phyloP scores from a whole-genome alignment of 1,284 basidiomycete species.

The Trichosporon faecale region DNA sequence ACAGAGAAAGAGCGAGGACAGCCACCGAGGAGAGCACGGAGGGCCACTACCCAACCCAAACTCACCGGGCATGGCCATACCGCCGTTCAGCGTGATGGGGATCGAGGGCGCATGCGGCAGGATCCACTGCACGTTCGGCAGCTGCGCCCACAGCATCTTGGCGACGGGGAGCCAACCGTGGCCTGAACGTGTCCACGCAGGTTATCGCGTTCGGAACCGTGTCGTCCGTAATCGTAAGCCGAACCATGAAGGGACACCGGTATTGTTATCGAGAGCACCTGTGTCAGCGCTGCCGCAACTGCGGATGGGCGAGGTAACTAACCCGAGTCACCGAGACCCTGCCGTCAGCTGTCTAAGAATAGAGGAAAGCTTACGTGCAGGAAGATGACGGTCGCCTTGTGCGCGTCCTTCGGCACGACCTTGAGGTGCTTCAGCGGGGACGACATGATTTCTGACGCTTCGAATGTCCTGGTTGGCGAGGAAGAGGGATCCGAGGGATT shows the following conservation, averaged over 20 bases:
- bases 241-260: not conserved
- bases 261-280: not conserved
- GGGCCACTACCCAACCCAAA: not conserved
- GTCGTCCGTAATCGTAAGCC: too few relatives aligned
- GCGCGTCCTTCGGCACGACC: conserved; percentile 52
- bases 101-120: conserved; percentile 68
- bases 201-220: not conserved
- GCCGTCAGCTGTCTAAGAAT: not conserved
- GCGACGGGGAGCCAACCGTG: conserved; percentile 75
- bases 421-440: conserved; percentile 47
- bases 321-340: conserved; percentile 50
- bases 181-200: conserved; percentile 48
- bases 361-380: conserved; percentile 64
- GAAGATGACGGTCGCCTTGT: conserved; percentile 84
- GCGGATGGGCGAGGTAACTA: conserved; percentile 11
- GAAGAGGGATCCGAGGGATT: not conserved
- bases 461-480: not conserved
- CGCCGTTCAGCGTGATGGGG: conserved; percentile 51
- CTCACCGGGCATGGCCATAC: conserved; percentile 25
- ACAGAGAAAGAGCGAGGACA: too few relatives aligned
- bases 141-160: conserved; percentile 59
- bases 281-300: not conserved
- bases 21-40: too few relatives aligned
- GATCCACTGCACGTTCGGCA: conserved; percentile 78
- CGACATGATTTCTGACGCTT: conserved; percentile 22